Percentiles rank a stretch among this genome's conserved stretches.
These are phyloP conservation scores for Didymosphaeria variabile DNA, from an alignment of 2,329 filamentous ascomycete species.

Conservation along the genomic window DNA sequence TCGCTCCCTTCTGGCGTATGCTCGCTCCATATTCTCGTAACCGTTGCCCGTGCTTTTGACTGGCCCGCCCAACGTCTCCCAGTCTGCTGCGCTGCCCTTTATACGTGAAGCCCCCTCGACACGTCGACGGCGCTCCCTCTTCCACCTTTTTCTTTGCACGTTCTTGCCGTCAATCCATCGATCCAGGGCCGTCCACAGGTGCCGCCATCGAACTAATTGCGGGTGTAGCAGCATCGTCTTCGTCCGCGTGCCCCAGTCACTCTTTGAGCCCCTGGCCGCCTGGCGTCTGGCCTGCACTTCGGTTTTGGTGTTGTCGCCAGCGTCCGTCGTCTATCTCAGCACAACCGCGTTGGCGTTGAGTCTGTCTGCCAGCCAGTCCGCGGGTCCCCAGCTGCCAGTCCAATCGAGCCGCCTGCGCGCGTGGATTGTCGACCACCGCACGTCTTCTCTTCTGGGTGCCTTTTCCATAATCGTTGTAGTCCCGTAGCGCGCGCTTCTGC, in stretches of 20 bases:
- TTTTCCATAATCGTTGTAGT: constrained; percentile 9
- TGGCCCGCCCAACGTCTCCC: constrained; percentile 43
- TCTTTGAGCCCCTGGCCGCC: constrained; percentile 28
- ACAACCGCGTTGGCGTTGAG: constrained; percentile 47
- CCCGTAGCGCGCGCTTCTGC: constrained; percentile 12
- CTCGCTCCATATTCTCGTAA: constrained; percentile 44
- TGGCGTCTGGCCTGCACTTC: constrained; percentile 34
- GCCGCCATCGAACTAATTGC: constrained; percentile 41
- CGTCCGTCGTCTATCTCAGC: constrained; percentile 36
- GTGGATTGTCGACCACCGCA: constrained; percentile 4
- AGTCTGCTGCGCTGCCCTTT: constrained; percentile 39
- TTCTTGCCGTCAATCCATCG: constrained; percentile 37
- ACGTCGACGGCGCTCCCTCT: constrained; percentile 35
- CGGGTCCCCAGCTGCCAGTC: background rate
- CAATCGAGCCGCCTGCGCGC: constrained; percentile 16
- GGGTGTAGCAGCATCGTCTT: constrained; percentile 38
- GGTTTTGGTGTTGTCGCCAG: constrained; percentile 46
- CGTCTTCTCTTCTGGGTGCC: background rate
- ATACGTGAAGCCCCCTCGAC: constrained; percentile 42
- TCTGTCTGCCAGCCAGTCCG: constrained; percentile 32
- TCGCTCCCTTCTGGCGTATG: constrained; percentile 17
- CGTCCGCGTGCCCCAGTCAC: constrained; percentile 36
- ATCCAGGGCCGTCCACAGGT: constrained; percentile 26
- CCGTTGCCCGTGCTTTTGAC: constrained; percentile 37
- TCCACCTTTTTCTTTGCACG: constrained; percentile 33